Percentiles rank a stretch among this genome's conserved stretches.
Evolutionary conservation across 345 rosid genomes (phyloP).

Genomic region (Viola odorata): DNA sequence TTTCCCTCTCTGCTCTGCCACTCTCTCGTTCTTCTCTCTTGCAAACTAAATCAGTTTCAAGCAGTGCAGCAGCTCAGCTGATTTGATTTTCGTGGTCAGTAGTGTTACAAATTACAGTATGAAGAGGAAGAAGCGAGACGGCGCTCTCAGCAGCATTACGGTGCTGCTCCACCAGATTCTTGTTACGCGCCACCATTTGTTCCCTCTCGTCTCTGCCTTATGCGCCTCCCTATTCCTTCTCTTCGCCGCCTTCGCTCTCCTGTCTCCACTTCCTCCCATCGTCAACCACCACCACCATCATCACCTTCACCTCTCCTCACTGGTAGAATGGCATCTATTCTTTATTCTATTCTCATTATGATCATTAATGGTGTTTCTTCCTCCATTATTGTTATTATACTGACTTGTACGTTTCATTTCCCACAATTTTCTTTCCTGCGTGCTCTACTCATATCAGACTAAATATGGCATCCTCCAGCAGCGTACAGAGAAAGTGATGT

Average conservation of each 20-base stretch:
- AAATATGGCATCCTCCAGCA: slow-evolving; percentile 21
- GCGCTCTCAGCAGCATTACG: slow-evolving; percentile 19
- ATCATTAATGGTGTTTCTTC: not conserved
- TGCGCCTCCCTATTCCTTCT: slow-evolving; percentile 56
- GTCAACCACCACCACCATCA: slow-evolving; percentile 25
- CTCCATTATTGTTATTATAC: not conserved
- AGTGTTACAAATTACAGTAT: not conserved
- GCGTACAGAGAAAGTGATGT: slow-evolving; percentile 9
- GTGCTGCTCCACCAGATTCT: slow-evolving; percentile 27
- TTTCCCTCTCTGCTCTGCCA: not conserved
- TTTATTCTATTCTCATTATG: not conserved
- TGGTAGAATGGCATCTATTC: slow-evolving; percentile 15
- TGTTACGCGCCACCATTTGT: slow-evolving; percentile 42
- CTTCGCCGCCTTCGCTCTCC: slow-evolving; percentile 40
- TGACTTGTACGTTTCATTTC: slow-evolving; percentile 1
- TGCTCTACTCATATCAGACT: slow-evolving; percentile 14
- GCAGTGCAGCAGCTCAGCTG: not conserved
- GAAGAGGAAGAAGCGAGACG: slow-evolving; percentile 43
- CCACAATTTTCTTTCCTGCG: not conserved
- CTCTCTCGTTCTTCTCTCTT: not conserved
- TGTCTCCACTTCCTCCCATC: slow-evolving; percentile 45
- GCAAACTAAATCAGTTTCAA: not conserved
- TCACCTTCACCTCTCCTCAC: slow-evolving; percentile 23
- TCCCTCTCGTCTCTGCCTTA: slow-evolving; percentile 52
- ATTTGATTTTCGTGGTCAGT: not conserved